A percentile compares a stretch with the other conserved stretches of the same genome.
Conservation (phyloP, 306 rosid species). For the Malus asiatica region DNA sequence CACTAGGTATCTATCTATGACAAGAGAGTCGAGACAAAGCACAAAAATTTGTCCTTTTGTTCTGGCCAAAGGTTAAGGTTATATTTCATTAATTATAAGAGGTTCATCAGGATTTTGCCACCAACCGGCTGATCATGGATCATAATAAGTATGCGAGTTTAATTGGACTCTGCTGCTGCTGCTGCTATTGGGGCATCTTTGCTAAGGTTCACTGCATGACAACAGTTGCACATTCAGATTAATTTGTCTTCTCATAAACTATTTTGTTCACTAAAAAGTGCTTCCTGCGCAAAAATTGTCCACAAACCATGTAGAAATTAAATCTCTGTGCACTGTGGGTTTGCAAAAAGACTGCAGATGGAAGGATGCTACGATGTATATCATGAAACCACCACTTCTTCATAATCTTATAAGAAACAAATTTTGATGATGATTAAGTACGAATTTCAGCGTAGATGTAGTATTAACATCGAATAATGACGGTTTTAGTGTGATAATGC, state of each 20-base stretch:
- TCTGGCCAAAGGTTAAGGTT: not conserved
- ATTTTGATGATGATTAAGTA: not conserved
- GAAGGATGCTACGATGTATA: not conserved
- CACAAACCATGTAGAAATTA: not conserved
- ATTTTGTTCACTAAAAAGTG: not conserved
- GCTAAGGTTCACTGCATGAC: not conserved
- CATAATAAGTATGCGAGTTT: not conserved
- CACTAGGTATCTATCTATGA: not conserved
- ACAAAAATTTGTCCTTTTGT: too few relatives aligned
- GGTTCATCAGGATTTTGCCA: not conserved
- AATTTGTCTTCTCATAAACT: not conserved
- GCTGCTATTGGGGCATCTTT: not conserved
- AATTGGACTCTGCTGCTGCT: too few relatives aligned
- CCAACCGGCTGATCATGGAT: not conserved
- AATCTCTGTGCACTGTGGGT: too few relatives aligned
- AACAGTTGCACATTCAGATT: not conserved
- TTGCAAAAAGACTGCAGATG: too few relatives aligned
- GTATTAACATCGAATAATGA: not conserved
- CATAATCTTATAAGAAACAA: not conserved
- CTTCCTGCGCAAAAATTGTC: not conserved
- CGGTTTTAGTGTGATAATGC: not conserved
- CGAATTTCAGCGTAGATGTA: not conserved
- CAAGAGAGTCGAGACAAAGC: too few relatives aligned
- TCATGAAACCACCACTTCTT: not conserved
- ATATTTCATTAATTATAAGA: not conserved